These are phyloP conservation scores for Eimeria praecox DNA, from an alignment of 169 alveolate species.

Conservation along the genomic window DNA sequence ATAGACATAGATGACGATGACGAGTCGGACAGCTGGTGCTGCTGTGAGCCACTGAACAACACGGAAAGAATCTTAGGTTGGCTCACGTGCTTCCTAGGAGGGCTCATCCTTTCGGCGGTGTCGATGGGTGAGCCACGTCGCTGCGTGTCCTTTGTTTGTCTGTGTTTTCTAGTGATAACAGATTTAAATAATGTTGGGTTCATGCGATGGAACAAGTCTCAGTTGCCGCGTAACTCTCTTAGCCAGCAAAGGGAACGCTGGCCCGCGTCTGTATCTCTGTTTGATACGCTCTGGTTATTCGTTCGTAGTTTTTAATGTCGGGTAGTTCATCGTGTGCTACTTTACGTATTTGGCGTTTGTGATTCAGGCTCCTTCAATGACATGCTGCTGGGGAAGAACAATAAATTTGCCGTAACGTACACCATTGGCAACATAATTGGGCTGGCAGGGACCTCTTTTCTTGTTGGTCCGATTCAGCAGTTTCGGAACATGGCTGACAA, in stretches of 20 bases:
- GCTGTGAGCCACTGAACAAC: constrained; percentile 70
- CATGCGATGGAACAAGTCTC: neutral
- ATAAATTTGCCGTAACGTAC: constrained; percentile 79
- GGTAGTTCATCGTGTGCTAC: neutral
- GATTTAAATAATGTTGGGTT: neutral
- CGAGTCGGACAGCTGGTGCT: constrained; percentile 72
- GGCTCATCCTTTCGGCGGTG: constrained; percentile 75
- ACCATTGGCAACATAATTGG: constrained; percentile 79
- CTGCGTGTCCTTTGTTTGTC: neutral
- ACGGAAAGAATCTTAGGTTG: constrained; percentile 78
- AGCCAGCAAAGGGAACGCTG: neutral
- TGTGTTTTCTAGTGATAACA: neutral
- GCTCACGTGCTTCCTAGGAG: constrained; percentile 80
- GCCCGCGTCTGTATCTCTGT: neutral
- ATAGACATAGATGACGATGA: constrained; percentile 67
- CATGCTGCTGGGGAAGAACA: constrained; percentile 69
- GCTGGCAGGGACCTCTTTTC: constrained; percentile 77
- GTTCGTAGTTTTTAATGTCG: neutral
- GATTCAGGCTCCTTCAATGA: constrained; percentile 78
- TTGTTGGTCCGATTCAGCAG: constrained; percentile 75
- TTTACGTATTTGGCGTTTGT: neutral
- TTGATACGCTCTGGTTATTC: neutral
- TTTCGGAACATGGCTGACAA: constrained; percentile 74
- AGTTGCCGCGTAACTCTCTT: neutral
- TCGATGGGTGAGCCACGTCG: constrained; percentile 67